Percentiles rank a stretch among this genome's conserved stretches.
Evolutionary conservation across 257 asterid species (phyloP).

Genomic region (Capsicum baccatum): DNA sequence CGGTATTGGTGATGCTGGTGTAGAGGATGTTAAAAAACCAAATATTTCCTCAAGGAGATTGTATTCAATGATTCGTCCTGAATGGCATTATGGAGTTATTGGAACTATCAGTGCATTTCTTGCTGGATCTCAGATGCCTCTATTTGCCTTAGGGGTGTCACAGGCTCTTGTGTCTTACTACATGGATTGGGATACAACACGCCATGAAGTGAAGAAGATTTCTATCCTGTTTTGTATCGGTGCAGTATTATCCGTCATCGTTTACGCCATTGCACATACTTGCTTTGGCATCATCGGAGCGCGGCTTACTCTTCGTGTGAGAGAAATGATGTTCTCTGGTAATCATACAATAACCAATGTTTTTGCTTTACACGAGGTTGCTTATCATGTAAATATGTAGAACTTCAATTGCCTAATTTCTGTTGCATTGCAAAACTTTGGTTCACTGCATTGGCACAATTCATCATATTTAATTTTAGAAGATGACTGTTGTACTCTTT

Average conservation of each 20-base stretch:
- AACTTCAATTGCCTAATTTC: neutral
- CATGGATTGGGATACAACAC: conserved; percentile 97
- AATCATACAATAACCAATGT: conserved; percentile 25
- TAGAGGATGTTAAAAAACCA: conserved; percentile 47
- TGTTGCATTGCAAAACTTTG: neutral
- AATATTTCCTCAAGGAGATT: conserved; percentile 64
- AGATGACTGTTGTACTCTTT: conserved; percentile 3
- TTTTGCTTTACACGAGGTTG: neutral
- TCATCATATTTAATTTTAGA: conserved; percentile 3
- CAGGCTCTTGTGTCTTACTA: conserved; percentile 96
- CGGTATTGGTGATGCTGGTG: conserved; percentile 69
- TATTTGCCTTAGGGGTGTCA: conserved; percentile 92
- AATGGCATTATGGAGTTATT: conserved; percentile 78
- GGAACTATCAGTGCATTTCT: conserved; percentile 84
- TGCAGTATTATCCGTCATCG: conserved; percentile 74
- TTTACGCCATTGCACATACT: conserved; percentile 75
- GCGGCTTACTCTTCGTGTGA: conserved; percentile 87
- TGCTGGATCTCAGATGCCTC: conserved; percentile 96
- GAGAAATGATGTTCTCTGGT: conserved; percentile 92
- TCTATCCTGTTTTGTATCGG: conserved; percentile 84
- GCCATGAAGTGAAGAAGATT: conserved; percentile 78
- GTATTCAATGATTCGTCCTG: conserved; percentile 84
- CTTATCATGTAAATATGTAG: neutral
- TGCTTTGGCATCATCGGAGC: conserved; percentile 96
- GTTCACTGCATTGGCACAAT: neutral